Percentiles rank a stretch among this genome's conserved stretches.
phyloP scores from a whole-genome alignment of 225 moss, liverwort and hornwort genomes.

The Asterella californica region DNA sequence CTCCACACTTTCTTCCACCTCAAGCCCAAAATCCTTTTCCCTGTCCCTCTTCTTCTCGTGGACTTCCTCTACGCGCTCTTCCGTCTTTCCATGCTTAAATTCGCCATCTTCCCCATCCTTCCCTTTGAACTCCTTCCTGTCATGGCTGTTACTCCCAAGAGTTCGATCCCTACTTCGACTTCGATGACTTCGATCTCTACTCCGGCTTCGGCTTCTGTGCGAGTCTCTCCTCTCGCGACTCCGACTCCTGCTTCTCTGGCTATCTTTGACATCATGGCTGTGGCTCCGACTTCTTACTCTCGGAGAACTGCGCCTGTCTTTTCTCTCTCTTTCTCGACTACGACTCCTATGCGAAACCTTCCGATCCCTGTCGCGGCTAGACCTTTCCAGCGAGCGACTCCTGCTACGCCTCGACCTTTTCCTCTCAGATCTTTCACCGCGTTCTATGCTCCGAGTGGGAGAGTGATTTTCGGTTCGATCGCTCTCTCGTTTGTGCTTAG shows the following conservation, averaged over 20 bases:
- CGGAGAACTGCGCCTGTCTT: conserved; percentile 31
- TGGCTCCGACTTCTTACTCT: conserved; percentile 36
- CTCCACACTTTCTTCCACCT: conserved; percentile 21
- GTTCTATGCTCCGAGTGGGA: conserved; percentile 33
- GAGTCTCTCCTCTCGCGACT: conserved; percentile 56
- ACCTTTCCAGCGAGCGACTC: conserved; percentile 28
- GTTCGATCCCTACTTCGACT: conserved; percentile 60
- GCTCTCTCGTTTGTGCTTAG: conserved; percentile 31
- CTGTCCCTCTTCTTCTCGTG: conserved; percentile 40
- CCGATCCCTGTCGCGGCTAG: conserved; percentile 32
- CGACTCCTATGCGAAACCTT: conserved; percentile 41
- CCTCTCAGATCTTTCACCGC: conserved; percentile 31
- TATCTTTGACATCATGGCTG: conserved; percentile 51
- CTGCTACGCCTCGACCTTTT: conserved; percentile 38
- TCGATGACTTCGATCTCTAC: conserved; percentile 56
- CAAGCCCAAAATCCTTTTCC: conserved; percentile 34
- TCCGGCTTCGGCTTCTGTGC: conserved; percentile 62
- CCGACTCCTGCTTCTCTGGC: conserved; percentile 47
- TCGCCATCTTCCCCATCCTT: conserved; percentile 40
- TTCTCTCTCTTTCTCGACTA: conserved; percentile 47
- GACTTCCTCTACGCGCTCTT: conserved; percentile 45
- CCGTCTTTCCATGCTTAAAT: conserved; percentile 27
- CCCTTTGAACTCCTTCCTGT: conserved; percentile 47
- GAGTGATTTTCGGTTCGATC: conserved; percentile 28
- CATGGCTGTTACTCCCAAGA: conserved; percentile 64